Evolutionary conservation across 352 stramenopile genomes (phyloP), one percentile per base, ranked within the genome.

Genomic region (Phytophthora sansomeana): DNA sequence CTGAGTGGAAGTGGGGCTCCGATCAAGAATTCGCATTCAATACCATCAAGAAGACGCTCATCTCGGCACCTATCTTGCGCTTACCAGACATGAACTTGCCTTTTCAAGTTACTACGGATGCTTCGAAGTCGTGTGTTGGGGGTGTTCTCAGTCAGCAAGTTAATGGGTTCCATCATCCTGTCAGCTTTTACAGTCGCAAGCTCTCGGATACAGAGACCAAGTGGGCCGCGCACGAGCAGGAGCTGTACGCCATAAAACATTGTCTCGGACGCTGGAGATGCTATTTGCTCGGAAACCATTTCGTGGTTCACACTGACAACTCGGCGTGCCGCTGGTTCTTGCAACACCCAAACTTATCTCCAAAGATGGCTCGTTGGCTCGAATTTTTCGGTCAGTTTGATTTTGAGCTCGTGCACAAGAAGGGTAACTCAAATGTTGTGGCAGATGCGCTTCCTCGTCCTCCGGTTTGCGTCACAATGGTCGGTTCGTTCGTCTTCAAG

Each of bases 1-100:
- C 48, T 9, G 32, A 53, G n/a, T 73, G 51, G 58, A 16, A 26
- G 28, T 69, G 52, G 44, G 39, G 48, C 13, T 49, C n/a, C 1
- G 65, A 71, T 6, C 62, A 63, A 51, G 42, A 33, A n/a, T 21
- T 28, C 24, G 26, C 50, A 5, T 73, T 77, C 28, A 50, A 53
- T 1, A 17, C 19, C 3, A 63, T 52, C 32, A 77, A 61, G 21
- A 44, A 9, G 36, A 78, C 38, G 17, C 39, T 74, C 1, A 19
- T 38, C 0, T 33, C 17, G 1, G 63, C 58, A 0, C 57, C 63
- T 3, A 43, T 77, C 0, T 26, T 73, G 2, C 33, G 30, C 0
- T 51, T 70, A n/a, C 38, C 58, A 2, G 52, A 70, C 36, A 55
- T 55, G 48, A 19, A 13, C 6, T 32, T 32, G 48, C 48, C 30